A percentile compares a stretch with the other conserved stretches of the same genome.
Evolutionary conservation across 2,329 filamentous ascomycete genomes (phyloP).

Genomic region (Fusarium tanahbumbuense): DNA sequence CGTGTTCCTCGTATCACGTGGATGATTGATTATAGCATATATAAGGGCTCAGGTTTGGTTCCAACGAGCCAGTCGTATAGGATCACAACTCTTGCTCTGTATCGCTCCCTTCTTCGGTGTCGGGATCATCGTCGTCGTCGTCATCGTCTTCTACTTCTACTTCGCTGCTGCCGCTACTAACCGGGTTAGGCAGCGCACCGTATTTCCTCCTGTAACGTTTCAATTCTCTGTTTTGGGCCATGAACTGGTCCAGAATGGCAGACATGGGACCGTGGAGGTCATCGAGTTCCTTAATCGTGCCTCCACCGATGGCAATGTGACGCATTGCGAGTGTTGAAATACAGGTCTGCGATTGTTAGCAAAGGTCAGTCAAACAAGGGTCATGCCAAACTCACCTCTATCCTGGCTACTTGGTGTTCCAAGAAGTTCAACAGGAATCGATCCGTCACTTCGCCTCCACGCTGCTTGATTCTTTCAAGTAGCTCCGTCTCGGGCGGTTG

Average conservation of each 20-base stretch:
- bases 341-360: conserved; percentile 71
- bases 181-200: conserved; percentile 55
- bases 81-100: conserved; percentile 46
- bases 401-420: conserved; percentile 93
- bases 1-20: conserved; percentile 33
- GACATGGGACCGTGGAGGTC: conserved; percentile 83
- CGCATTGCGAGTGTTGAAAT: conserved; percentile 82
- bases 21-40: conserved; percentile 39
- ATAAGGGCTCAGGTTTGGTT: conserved; percentile 21
- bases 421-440: conserved; percentile 88
- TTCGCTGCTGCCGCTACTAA: conserved; percentile 38
- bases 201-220: conserved; percentile 68
- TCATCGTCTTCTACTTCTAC: conserved; percentile 33
- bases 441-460: conserved; percentile 89
- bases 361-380: conserved; percentile 42
- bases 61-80: conserved; percentile 1
- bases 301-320: conserved; percentile 79
- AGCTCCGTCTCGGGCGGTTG: conserved; percentile 86
- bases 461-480: conserved; percentile 73
- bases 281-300: conserved; percentile 69
- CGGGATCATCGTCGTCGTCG: conserved; percentile 40
- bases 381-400: conserved; percentile 89
- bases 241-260: conserved; percentile 73
- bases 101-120: conserved; percentile 44
- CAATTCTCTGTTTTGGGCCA: conserved; percentile 72